phyloP scores from a whole-genome alignment of 1,284 basidiomycete species.

The Kwoniella shivajii region DNA sequence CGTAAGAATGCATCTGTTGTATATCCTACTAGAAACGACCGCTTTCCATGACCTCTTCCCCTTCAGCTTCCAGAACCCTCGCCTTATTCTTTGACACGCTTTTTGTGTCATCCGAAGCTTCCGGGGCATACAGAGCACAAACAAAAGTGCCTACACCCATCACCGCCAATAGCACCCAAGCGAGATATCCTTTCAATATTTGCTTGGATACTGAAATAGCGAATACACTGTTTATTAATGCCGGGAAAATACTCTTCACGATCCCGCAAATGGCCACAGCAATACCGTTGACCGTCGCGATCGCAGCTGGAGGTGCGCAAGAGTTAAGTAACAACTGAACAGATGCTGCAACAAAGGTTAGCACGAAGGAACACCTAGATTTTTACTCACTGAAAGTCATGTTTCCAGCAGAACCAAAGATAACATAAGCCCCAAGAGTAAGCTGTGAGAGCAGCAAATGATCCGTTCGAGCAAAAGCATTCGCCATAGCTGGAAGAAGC shows the following conservation, averaged over 20 bases:
- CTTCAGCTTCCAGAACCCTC: slow-evolving; percentile 15
- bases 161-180: slow-evolving; percentile 21
- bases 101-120: neutral
- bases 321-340: slow-evolving; percentile 38
- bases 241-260: slow-evolving; percentile 30
- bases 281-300: slow-evolving; percentile 36
- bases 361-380: neutral
- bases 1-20: neutral
- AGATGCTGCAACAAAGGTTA: slow-evolving; percentile 16
- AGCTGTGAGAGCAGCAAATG: slow-evolving; percentile 13
- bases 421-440: slow-evolving; percentile 20
- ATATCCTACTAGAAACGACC: slow-evolving; percentile 7
- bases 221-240: slow-evolving; percentile 27
- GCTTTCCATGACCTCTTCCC: slow-evolving; percentile 17
- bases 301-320: slow-evolving; percentile 25
- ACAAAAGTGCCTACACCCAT: slow-evolving; percentile 18
- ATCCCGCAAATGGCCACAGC: slow-evolving; percentile 30
- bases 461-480: slow-evolving; percentile 18
- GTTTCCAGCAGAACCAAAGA: slow-evolving; percentile 22
- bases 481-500: slow-evolving; percentile 23
- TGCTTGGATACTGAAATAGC: slow-evolving; percentile 25
- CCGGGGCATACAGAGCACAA: slow-evolving; percentile 11
- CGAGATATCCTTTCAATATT: slow-evolving; percentile 21
- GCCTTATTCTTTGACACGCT: neutral
- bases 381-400: slow-evolving; percentile 34